These are phyloP conservation scores for Calonectria montana DNA, from an alignment of 2,329 filamentous ascomycete genomes.

Conservation along the genomic window DNA sequence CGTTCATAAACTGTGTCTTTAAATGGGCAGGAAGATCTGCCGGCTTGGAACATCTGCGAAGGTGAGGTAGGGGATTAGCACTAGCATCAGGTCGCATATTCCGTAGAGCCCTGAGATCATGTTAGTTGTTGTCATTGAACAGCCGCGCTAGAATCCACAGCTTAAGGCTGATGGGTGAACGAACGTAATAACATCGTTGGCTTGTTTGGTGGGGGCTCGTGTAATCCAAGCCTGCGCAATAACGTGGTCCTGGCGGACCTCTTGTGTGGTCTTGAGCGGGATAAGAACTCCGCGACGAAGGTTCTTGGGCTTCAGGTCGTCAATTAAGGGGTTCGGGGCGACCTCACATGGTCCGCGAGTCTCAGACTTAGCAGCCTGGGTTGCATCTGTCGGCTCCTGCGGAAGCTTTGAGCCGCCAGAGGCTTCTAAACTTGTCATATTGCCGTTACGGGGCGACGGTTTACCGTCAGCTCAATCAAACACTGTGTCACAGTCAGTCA, in stretches of 20 bases:
- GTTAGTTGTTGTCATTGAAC: constrained; percentile 29
- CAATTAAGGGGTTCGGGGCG: constrained; percentile 51
- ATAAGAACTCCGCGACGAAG: constrained; percentile 64
- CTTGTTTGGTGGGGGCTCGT: constrained; percentile 76
- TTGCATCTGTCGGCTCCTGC: constrained; percentile 21
- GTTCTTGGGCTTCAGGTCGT: constrained; percentile 49
- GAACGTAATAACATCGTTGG: constrained; percentile 79
- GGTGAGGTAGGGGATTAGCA: constrained; percentile 75
- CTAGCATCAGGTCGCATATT: constrained; percentile 68
- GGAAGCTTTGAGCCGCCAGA: constrained; percentile 18
- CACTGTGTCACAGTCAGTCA: constrained; percentile 5
- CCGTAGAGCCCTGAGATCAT: constrained; percentile 61
- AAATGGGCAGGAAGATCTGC: constrained; percentile 74
- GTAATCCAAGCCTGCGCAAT: constrained; percentile 76
- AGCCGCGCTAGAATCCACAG: background rate
- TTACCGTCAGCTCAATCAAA: constrained; percentile 1
- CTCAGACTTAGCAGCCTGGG: constrained; percentile 33
- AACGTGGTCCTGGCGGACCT: constrained; percentile 69
- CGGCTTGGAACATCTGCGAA: constrained; percentile 81
- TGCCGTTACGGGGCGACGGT: background rate
- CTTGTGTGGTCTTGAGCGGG: constrained; percentile 73
- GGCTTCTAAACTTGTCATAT: constrained; percentile 31
- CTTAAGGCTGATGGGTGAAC: constrained; percentile 42
- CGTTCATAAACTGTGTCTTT: constrained; percentile 71
- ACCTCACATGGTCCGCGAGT: constrained; percentile 37